Base-by-base conservation (phyloP, 2,329 filamentous ascomycete genomes). In the Xylariaceae sp. region DNA sequence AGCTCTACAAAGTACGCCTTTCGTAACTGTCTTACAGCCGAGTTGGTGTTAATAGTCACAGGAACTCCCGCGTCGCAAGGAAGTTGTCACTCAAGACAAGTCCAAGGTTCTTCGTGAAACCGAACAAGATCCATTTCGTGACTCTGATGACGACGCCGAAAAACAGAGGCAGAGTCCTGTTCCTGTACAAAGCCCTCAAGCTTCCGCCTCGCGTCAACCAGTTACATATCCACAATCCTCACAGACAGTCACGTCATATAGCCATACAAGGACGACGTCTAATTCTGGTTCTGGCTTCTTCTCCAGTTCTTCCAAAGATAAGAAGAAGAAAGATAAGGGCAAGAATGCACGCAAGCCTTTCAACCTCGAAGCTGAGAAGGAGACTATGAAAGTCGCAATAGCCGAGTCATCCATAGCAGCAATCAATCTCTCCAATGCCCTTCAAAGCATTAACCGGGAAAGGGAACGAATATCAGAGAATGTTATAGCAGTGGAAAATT, bases 361-460 rank as follows among this genome's bases (percentile, higher is more conserved):
- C 72, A 88, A 86, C 61, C 74, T 97, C 1, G 88, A 94, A 56
- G 85, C 82, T 32, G 93, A 97, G 65, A 92, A 92, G 65, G 86
- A 87, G 1, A 77, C 86, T 49, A 90, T 98, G 72, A 85, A 95
- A 54, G 81, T 85, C 50, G 81, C 85, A n/a, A 90, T 98, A 52
- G 93, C 92, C 3, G 88, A 92, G 37, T 82, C 91, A 0, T 91
- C 88, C 1, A 87, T 97, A 32, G 88, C 90, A 3, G 85, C 89
- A n/a, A 96, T 88, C 0, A 95, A 95, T 62, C 74, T 98, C 32
- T 76, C 85, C 61, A 97, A 98, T 61, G 81, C 85, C 1, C 74
- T 98, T 29, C 90, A 93, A 64, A 82, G 86, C 43, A 91, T 96
- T 68, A 96, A 97, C 64, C 83, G 93, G 49, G 93, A 97, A 64